A percentile compares a stretch with the other conserved stretches of the same genome.
phyloP scores from a whole-genome alignment of 2,329 filamentous ascomycete species.

The Pseudomassariella vexata region DNA sequence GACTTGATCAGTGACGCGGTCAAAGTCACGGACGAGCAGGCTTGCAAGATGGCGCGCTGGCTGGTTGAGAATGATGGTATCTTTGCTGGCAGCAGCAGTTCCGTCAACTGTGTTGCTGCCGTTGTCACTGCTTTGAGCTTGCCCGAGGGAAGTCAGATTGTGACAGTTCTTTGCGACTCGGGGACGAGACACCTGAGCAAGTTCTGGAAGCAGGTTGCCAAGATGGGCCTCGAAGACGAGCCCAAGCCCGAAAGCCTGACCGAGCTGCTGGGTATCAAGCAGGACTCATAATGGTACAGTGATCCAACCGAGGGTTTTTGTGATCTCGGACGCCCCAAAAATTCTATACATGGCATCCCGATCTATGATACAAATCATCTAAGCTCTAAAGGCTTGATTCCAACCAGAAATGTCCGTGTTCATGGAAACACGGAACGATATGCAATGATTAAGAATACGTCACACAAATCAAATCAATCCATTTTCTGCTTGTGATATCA shows the following conservation, averaged over 20 bases:
- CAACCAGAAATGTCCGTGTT: not conserved
- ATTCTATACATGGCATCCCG: constrained; percentile 1
- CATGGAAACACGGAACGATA: constrained; percentile 3
- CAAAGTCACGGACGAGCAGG: constrained; percentile 81
- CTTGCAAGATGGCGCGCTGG: constrained; percentile 91
- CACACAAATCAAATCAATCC: too few species aligned
- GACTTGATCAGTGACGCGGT: constrained; percentile 88
- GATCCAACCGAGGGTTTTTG: too few species aligned
- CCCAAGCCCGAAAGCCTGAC: constrained; percentile 40
- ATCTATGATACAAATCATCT: constrained; percentile 6
- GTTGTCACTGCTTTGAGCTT: constrained; percentile 61
- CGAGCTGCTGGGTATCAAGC: constrained; percentile 39
- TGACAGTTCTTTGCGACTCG: constrained; percentile 83
- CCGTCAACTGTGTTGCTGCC: constrained; percentile 90
- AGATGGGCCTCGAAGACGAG: constrained; percentile 61
- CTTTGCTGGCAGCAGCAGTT: constrained; percentile 88
- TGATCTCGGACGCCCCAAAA: not conserved
- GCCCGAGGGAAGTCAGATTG: constrained; percentile 57
- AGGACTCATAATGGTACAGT: not conserved
- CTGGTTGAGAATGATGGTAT: constrained; percentile 92
- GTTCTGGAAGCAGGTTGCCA: constrained; percentile 72
- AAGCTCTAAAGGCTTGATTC: too few species aligned
- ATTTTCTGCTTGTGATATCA: too few species aligned
- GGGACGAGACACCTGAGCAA: constrained; percentile 79
- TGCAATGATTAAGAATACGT: too few species aligned